A percentile compares a stretch with the other conserved stretches of the same genome.
Evolutionary conservation across 306 rosid genomes (phyloP).

Genomic region (Dryas alaskensis): DNA sequence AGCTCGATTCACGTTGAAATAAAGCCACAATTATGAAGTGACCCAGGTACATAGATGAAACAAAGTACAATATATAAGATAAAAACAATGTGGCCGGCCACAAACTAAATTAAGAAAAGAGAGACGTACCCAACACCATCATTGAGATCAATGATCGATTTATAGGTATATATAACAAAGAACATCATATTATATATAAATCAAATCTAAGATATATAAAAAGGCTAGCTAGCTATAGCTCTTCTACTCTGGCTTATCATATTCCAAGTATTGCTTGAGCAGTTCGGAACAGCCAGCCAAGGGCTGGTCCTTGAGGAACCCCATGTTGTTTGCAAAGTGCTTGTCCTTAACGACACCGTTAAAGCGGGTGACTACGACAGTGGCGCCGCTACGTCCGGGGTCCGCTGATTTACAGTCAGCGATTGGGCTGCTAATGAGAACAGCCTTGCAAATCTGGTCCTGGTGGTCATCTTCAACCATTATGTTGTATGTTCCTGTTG

Average conservation of each 20-base stretch:
- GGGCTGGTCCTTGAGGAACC: conserved; percentile 48
- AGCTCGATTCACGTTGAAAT: no score
- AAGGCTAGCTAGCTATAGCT: background rate
- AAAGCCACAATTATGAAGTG: no score
- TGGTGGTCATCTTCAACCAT: conserved; percentile 46
- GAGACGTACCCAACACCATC: background rate
- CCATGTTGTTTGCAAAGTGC: conserved; percentile 61
- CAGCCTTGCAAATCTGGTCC: conserved; percentile 48
- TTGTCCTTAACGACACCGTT: conserved; percentile 46
- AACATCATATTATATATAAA: background rate
- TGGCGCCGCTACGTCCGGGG: conserved; percentile 48
- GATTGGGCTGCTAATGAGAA: conserved; percentile 51
- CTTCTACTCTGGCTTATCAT: conserved; percentile 23
- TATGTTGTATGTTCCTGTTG: conserved; percentile 44
- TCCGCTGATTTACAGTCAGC: conserved; percentile 39
- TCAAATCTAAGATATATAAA: no score
- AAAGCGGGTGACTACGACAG: conserved; percentile 46
- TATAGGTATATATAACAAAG: background rate
- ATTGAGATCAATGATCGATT: background rate
- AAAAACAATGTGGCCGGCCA: background rate
- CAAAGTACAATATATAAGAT: background rate
- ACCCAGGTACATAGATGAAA: background rate
- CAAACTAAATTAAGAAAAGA: no score
- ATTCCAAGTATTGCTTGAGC: conserved; percentile 40
- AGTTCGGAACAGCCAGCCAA: conserved; percentile 40